phyloP scores from a whole-genome alignment of 1,284 basidiomycete species.

The Agaricales sp. region DNA sequence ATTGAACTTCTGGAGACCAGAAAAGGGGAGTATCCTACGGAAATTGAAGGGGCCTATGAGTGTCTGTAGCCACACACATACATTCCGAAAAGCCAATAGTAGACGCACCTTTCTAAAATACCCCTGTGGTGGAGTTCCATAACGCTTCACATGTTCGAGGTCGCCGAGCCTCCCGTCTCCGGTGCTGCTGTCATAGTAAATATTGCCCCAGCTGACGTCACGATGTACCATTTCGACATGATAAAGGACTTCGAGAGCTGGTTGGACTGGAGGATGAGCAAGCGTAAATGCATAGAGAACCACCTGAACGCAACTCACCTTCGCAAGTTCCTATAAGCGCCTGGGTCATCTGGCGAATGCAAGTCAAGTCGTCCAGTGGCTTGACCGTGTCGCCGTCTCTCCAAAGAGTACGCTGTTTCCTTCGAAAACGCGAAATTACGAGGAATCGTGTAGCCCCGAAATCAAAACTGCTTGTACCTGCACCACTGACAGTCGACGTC shows the following conservation, averaged over 20 bases:
- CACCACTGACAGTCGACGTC: too few relatives aligned
- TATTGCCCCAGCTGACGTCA: background rate
- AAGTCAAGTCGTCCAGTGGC: background rate
- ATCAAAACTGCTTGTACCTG: background rate
- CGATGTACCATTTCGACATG: background rate
- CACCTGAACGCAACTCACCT: background rate
- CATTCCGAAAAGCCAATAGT: background rate
- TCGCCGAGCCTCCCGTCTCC: background rate
- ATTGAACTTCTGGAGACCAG: background rate
- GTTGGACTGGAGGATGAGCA: background rate
- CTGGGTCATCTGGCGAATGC: background rate
- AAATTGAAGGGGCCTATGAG: background rate
- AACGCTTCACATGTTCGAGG: background rate
- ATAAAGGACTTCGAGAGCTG: background rate
- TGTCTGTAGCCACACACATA: background rate
- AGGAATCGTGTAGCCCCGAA: background rate
- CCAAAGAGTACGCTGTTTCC: too few relatives aligned
- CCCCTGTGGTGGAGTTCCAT: background rate
- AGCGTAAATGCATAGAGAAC: background rate
- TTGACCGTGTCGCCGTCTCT: too few relatives aligned
- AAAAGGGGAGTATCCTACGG: background rate
- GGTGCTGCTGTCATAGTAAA: background rate
- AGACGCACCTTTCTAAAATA: background rate
- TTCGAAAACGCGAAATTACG: too few relatives aligned
- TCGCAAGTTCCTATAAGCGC: background rate